Conservation (phyloP, 2,329 filamentous ascomycete species). For the Claviceps pazoutovae region DNA sequence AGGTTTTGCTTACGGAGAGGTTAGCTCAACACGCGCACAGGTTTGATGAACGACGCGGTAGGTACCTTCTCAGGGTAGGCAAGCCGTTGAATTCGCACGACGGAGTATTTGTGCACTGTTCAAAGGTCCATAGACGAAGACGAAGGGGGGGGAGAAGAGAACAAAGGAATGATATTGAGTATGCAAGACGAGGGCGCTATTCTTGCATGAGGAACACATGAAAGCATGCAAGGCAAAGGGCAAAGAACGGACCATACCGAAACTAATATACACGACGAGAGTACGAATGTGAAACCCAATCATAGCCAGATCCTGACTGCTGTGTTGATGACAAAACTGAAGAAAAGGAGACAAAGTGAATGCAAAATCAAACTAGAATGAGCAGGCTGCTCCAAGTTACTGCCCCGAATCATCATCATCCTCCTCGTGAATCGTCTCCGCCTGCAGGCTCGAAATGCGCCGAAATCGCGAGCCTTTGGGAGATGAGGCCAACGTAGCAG, state of each 20-base stretch:
- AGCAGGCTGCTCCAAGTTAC: conserved; percentile 4
- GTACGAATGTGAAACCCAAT: not conserved
- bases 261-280: not conserved
- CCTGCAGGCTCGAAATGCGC: conserved; percentile 36
- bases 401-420: conserved; percentile 43
- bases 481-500: conserved; percentile 14
- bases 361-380: not conserved
- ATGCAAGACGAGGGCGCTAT: not conserved
- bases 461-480: conserved; percentile 17
- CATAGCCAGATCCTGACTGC: no score
- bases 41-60: no score
- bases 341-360: not conserved
- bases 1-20: no score
- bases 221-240: not conserved
- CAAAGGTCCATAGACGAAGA: no score
- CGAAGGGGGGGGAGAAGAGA: no score
- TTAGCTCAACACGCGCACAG: no score
- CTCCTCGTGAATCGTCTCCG: conserved; percentile 59
- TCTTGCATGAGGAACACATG: not conserved
- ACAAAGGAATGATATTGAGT: no score
- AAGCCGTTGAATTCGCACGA: no score
- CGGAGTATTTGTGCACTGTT: no score
- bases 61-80: no score
- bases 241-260: not conserved
- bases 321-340: not conserved